These are phyloP conservation scores for Pythium dissimile DNA, from an alignment of 352 stramenopile species.

Conservation along the genomic window DNA sequence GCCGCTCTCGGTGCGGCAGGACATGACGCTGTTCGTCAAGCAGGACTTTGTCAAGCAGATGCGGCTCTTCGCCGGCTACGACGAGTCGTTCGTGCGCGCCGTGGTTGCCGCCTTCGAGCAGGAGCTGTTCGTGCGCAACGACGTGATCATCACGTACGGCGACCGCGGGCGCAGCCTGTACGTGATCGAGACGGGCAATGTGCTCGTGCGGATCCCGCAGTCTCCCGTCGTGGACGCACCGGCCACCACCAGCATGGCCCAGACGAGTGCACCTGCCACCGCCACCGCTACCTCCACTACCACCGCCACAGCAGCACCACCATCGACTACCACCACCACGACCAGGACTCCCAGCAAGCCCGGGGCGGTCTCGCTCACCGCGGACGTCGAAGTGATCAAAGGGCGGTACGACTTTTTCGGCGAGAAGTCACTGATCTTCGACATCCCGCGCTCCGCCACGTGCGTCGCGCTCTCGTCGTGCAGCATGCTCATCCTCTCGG, in stretches of 20 bases:
- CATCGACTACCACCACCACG: too few relatives aligned
- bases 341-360: too few relatives aligned
- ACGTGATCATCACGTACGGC: slow-evolving; percentile 44
- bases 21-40: slow-evolving; percentile 37
- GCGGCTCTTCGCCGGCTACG: slow-evolving; percentile 29
- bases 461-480: slow-evolving; percentile 65
- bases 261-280: not conserved
- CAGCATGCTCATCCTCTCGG: slow-evolving; percentile 62
- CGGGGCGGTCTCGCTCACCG: not conserved
- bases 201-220: slow-evolving; percentile 55
- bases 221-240: not conserved
- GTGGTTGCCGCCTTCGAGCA: slow-evolving; percentile 33
- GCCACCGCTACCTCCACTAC: too few relatives aligned
- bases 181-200: slow-evolving; percentile 52
- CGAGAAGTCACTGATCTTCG: slow-evolving; percentile 68
- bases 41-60: slow-evolving; percentile 43
- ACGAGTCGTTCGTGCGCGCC: slow-evolving; percentile 29
- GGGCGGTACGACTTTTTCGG: slow-evolving; percentile 75
- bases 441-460: slow-evolving; percentile 60
- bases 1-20: slow-evolving; percentile 25
- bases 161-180: slow-evolving; percentile 42
- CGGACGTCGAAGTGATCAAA: slow-evolving; percentile 31
- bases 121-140: slow-evolving; percentile 47
- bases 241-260: not conserved
- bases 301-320: too few relatives aligned